These are phyloP conservation scores for Linanthus parryae DNA, from an alignment of 148 eudicot genomes.

Conservation along the genomic window DNA sequence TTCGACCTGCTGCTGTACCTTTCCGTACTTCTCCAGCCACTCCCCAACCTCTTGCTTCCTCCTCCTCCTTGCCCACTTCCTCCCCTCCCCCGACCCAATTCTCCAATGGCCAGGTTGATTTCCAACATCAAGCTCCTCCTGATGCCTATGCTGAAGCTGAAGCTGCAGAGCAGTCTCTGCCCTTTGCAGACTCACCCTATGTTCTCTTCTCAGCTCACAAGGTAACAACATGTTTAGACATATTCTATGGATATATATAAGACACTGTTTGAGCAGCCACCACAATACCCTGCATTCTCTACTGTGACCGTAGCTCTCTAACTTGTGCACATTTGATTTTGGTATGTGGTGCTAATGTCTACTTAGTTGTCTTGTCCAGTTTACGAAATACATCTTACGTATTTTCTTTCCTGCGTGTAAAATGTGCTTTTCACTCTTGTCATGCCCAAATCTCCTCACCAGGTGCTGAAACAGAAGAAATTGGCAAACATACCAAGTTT, in stretches of 20 bases:
- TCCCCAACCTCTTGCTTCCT: constrained; percentile 75
- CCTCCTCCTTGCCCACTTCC: constrained; percentile 60
- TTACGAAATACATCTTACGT: not conserved
- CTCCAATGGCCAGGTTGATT: constrained; percentile 27
- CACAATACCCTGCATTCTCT: too few species aligned
- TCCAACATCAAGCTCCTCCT: not conserved
- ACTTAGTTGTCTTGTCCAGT: not conserved
- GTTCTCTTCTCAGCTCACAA: constrained; percentile 78
- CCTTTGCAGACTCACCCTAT: constrained; percentile 36
- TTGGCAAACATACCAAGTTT: constrained; percentile 68
- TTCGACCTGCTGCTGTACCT: constrained; percentile 88
- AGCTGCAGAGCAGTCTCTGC: constrained; percentile 28
- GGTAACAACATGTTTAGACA: constrained; percentile 31
- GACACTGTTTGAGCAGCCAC: constrained; percentile 2
- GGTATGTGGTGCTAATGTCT: too few species aligned
- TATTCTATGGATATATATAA: not conserved
- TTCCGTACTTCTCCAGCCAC: constrained; percentile 85
- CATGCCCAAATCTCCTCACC: constrained; percentile 1
- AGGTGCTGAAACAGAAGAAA: constrained; percentile 88
- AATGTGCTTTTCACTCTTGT: not conserved
- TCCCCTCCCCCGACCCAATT: constrained; percentile 57
- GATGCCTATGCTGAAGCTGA: constrained; percentile 16
- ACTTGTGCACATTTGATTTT: too few species aligned
- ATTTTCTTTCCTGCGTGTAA: not conserved
- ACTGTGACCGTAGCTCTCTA: too few species aligned